Base-by-base conservation (phyloP, 1,284 basidiomycete species). In the Paramarasmius palmivorus region DNA sequence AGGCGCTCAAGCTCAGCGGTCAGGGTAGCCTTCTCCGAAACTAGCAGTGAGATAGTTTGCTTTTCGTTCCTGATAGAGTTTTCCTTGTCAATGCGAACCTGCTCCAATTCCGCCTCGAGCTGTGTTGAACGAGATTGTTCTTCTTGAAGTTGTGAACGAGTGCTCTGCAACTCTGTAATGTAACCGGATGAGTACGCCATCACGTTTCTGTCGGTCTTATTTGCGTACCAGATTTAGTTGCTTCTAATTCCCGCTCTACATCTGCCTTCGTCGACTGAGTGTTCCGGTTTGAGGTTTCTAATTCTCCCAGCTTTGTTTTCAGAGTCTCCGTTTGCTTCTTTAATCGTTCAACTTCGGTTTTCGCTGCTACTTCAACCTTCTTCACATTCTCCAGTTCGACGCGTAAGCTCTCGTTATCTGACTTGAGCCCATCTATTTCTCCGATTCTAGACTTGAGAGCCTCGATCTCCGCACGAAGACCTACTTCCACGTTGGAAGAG, bases 11-110 rank as follows among this genome's bases (percentile, higher is more conserved):
- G 62, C 29, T 84, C 78, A 14, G 78, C 66, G 17, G 72, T 71
- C 32, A 90, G 70, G 8, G 79, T 75, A 10, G 80, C 77, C 66
- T 89, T 90, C 65, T 90, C 88, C 2, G 83, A 79, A 29, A 90
- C 87, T 5, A 91, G 73, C 22, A 84, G 64, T 34, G 83, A 74
- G 49, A 91, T 87, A 0, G 84, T 85, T 58, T 82, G 80, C 56
- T 81, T 80, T 58, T 84, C 83, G 59, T 78, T 86, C 60, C 79
- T 72, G 29, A 78, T 66, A 32, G 68, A 60, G 4, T 57, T 58
- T 50, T 69, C 68, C 39, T 66, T 70, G 52, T 73, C 74, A 3
- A 56, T 54, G 48, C 66, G 63, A n/a, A 70, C 47, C 40, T 62
- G 60, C 23, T 66, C 57, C 38, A 71, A 56, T 36, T 73, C 66